These are phyloP conservation scores for Castanea sativa DNA, from an alignment of 306 rosid species.

Conservation along the genomic window DNA sequence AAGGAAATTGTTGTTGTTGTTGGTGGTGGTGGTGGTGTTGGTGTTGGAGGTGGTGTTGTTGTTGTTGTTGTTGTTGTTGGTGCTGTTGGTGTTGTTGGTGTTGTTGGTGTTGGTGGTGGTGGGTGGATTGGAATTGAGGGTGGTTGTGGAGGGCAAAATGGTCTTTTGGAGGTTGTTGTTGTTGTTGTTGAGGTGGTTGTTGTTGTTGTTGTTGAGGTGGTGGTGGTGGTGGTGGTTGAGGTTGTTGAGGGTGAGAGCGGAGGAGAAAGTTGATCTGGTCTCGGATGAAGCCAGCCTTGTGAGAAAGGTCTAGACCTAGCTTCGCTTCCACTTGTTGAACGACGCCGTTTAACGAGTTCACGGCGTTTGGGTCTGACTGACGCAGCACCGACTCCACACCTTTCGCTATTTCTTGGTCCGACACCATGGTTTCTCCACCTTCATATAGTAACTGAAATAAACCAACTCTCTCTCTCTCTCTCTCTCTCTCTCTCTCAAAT, in stretches of 20 bases:
- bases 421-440: constrained; percentile 52
- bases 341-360: constrained; percentile 55
- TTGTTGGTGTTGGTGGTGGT: constrained; percentile 27
- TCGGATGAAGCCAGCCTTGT: constrained; percentile 62
- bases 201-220: neutral
- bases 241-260: constrained; percentile 40
- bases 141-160: constrained; percentile 43
- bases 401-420: constrained; percentile 72
- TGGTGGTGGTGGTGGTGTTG: constrained; percentile 1
- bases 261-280: constrained; percentile 78
- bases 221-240: neutral
- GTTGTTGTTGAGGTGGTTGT: neutral
- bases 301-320: constrained; percentile 64
- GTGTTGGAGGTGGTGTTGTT: constrained; percentile 19
- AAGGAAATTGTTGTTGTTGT: constrained; percentile 43
- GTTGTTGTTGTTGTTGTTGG: neutral
- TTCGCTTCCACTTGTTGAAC: constrained; percentile 65
- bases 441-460: constrained; percentile 55
- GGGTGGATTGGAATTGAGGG: constrained; percentile 31
- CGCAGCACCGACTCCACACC: constrained; percentile 68
- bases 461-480: constrained; percentile 35
- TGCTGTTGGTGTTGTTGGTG: constrained; percentile 17
- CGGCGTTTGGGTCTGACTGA: constrained; percentile 54
- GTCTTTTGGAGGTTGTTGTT: constrained; percentile 26
- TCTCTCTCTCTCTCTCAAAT: constrained; percentile 28